These are phyloP conservation scores for Cyphellophora europaea DNA, from an alignment of 2,329 filamentous ascomycete species.

Conservation along the genomic window DNA sequence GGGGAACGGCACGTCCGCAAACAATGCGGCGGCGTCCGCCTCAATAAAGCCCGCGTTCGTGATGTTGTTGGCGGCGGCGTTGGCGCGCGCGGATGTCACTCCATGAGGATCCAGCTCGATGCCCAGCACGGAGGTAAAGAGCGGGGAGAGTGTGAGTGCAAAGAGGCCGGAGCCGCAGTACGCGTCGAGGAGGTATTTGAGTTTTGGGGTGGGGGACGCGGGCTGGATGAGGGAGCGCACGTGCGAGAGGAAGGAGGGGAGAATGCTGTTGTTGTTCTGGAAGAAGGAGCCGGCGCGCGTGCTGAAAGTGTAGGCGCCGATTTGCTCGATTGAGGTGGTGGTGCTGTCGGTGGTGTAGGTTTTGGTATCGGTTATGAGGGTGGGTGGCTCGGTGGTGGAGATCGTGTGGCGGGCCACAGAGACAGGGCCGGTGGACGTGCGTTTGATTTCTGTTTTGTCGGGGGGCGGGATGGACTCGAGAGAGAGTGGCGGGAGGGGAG, in stretches of 20 bases:
- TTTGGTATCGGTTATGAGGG: constrained; percentile 57
- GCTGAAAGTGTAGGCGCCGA: constrained; percentile 73
- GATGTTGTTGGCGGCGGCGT: constrained; percentile 69
- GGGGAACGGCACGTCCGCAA: constrained; percentile 64
- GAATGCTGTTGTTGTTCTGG: constrained; percentile 99
- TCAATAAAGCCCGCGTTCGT: constrained; percentile 75
- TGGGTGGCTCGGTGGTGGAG: constrained; percentile 40
- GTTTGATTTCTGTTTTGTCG: constrained; percentile 44
- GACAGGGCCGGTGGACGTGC: constrained; percentile 32
- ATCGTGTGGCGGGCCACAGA: too few species aligned
- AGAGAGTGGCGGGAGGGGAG: not conserved
- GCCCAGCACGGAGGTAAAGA: constrained; percentile 72
- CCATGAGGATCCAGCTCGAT: constrained; percentile 80
- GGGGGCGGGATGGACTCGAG: constrained; percentile 24
- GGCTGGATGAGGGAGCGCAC: constrained; percentile 44
- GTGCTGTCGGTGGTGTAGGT: constrained; percentile 83
- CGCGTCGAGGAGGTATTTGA: constrained; percentile 89
- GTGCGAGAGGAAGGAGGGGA: constrained; percentile 76
- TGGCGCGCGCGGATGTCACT: constrained; percentile 68
- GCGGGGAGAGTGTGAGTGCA: constrained; percentile 79
- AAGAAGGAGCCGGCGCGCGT: constrained; percentile 95
- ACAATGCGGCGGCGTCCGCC: constrained; percentile 76
- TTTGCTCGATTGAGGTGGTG: constrained; percentile 74
- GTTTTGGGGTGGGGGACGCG: constrained; percentile 25
- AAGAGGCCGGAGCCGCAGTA: constrained; percentile 97